Evolutionary conservation across 139 green algal species (phyloP).

Genomic region (Micromonas pusilla): DNA sequence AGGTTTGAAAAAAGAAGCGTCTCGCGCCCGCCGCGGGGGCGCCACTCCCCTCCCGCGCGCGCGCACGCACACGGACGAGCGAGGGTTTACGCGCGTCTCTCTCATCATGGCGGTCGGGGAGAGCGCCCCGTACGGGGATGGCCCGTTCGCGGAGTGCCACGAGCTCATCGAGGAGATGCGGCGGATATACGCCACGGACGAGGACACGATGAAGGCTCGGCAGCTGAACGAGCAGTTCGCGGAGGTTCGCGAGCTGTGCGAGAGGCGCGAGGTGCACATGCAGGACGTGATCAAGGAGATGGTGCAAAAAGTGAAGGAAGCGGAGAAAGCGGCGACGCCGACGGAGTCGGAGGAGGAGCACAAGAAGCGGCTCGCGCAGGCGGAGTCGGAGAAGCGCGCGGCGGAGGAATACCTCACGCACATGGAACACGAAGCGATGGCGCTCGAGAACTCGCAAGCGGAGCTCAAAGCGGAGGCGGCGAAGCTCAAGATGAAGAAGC

Average conservation of each 20-base stretch:
- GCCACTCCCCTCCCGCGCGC: no score
- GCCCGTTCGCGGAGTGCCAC: not conserved
- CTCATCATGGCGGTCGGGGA: no score
- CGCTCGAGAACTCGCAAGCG: not conserved
- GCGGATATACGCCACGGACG: conserved; percentile 10
- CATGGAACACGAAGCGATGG: conserved; percentile 10
- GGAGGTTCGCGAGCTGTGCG: not conserved
- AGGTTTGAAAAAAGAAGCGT: no score
- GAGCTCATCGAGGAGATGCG: conserved; percentile 13
- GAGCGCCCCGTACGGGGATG: no score
- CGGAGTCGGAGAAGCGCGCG: conserved; percentile 12
- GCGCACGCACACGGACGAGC: no score
- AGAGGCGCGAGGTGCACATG: conserved; percentile 5
- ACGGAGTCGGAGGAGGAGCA: not conserved
- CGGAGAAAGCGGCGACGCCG: not conserved
- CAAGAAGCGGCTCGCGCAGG: not conserved
- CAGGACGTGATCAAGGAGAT: conserved; percentile 2
- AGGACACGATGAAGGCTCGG: not conserved
- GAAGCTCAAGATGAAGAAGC: not conserved
- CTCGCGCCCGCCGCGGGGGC: no score
- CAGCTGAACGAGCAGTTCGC: not conserved
- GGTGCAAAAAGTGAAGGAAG: not conserved
- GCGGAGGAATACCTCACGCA: not conserved
- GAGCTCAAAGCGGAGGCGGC: not conserved
- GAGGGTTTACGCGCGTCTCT: no score